Conservation (phyloP, 139 green algal genomes). For the Picochlorum sp. region DNA sequence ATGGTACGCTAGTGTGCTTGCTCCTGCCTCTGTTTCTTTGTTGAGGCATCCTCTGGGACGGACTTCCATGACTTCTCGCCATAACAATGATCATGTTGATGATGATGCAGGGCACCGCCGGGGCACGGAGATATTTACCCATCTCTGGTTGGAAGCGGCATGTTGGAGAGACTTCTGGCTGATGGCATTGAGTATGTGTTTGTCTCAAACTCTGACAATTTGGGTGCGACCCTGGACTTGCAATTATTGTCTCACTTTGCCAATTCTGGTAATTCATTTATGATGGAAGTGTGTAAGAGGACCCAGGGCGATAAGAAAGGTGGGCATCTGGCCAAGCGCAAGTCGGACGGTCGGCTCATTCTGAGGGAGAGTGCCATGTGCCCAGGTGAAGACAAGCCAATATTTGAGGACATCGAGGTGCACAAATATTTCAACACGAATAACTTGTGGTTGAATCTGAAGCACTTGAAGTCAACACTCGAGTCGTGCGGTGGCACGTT, state of each 20-base stretch:
- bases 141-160: conserved; percentile 75
- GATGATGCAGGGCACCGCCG: conserved; percentile 63
- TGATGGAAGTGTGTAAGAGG: conserved; percentile 86
- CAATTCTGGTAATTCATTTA: conserved; percentile 51
- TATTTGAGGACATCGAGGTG: conserved; percentile 79
- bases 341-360: conserved; percentile 60
- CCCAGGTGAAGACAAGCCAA: conserved; percentile 67
- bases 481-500: conserved; percentile 50
- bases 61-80: not conserved
- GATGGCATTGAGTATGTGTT: conserved; percentile 61
- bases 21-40: conserved; percentile 12
- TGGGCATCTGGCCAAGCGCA: conserved; percentile 68
- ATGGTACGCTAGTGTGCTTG: conserved; percentile 34
- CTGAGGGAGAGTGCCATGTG: conserved; percentile 83
- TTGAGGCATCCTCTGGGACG: not conserved
- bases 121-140: conserved; percentile 93
- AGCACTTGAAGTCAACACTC: conserved; percentile 44
- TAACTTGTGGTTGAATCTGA: conserved; percentile 86
- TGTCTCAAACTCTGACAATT: conserved; percentile 83
- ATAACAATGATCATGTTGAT: not conserved
- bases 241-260: conserved; percentile 81
- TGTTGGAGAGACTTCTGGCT: conserved; percentile 69
- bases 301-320: conserved; percentile 89
- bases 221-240: conserved; percentile 80
- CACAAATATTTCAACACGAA: conserved; percentile 95